phyloP scores from a whole-genome alignment of 1,139 yeast species.

The Magnusiomyces fungicola region DNA sequence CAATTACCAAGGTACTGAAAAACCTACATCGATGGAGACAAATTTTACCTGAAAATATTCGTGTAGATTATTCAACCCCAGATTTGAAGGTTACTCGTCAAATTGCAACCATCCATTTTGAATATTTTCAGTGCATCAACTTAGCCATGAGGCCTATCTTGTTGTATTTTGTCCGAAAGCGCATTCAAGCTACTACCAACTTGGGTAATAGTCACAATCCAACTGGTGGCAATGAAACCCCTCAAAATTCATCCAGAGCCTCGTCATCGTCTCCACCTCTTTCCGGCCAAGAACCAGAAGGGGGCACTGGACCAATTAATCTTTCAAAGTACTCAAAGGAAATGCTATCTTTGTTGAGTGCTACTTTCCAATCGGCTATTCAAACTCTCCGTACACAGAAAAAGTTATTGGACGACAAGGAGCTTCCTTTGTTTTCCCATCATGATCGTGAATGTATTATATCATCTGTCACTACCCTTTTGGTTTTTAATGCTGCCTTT shows the following conservation, averaged over 20 bases:
- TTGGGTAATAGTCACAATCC: constrained; percentile 23
- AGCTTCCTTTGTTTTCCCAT: constrained; percentile 73
- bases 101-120: constrained; percentile 74
- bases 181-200: constrained; percentile 44
- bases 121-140: constrained; percentile 79
- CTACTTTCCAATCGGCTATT: constrained; percentile 78
- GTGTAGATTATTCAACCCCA: constrained; percentile 53
- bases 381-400: constrained; percentile 60
- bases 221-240: not conserved
- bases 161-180: constrained; percentile 70
- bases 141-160: constrained; percentile 73
- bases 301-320: constrained; percentile 47
- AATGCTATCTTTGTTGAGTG: constrained; percentile 60
- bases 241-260: constrained; percentile 17
- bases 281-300: too few relatives aligned
- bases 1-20: constrained; percentile 63
- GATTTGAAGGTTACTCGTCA: constrained; percentile 51
- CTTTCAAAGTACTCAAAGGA: constrained; percentile 61
- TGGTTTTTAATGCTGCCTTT: constrained; percentile 71
- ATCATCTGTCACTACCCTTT: constrained; percentile 71
- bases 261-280: too few relatives aligned
- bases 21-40: constrained; percentile 66
- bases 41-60: constrained; percentile 54
- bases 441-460: constrained; percentile 83
- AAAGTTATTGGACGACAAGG: constrained; percentile 43